Base-by-base conservation (phyloP, 371 early-diverging fungal species). In the Umbelopsis sp. region DNA sequence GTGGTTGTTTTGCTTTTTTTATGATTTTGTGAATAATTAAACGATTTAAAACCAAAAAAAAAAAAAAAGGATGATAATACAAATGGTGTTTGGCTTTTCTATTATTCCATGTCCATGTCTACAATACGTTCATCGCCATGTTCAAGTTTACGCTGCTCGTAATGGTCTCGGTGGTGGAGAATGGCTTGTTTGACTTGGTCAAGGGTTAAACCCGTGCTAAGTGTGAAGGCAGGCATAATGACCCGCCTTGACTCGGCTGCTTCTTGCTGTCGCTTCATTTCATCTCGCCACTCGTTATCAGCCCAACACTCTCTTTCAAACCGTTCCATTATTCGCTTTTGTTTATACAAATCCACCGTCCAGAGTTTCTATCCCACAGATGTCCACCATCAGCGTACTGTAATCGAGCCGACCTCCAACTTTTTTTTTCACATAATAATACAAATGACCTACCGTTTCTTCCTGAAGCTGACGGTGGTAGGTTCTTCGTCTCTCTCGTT, bases 191-290 rank as follows among this genome's bases (percentile, higher is more conserved):
- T 57, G 35, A 57, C 57, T 35, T 57, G 57, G 12, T 57, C 57
- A 12, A 57, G 57, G 29, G 57, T 35, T 5, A 35, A 35, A 11
- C 57, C 57, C 1, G 57, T 57, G 4, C 32, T 29, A 18, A 57
- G 10, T 1, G 57, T 57, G n/a, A 57, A 57, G 7, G 32, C 35
- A 18, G 57, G 57, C 57, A 57, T 57, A 9, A 57, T 57, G 12
- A 57, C 57, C 10, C 57, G 57, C 29, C 57, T 24, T 16, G 57
- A 57, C 35, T 57, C 57, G 18, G 57, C 57, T 35, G 57, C 57
- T 35, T 57, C 57, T 35, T 57, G 57, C n/a, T 57, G 57, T 14
- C 57, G 11, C 57, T 57, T 57, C 57, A 57, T 57, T 29, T 57
- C 57, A 14, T 57, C 57, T 57, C 57, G 57, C 57, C 57, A 57